Conservation (phyloP, 148 eudicot genomes). For the Linanthus parryae region DNA sequence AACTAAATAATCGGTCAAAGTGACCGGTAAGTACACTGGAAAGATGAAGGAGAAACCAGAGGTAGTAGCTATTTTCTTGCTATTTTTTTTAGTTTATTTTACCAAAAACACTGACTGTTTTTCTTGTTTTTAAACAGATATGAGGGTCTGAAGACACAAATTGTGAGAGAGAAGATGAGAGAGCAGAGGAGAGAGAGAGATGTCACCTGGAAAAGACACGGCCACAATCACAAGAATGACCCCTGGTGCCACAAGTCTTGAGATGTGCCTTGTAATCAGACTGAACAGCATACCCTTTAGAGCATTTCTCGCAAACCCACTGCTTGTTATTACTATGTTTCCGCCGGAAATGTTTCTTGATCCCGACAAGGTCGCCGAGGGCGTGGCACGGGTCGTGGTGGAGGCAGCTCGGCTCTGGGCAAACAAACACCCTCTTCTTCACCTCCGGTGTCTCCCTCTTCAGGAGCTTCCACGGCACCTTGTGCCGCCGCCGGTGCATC, state of each 20-base stretch:
- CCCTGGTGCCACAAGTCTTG: conserved; percentile 88
- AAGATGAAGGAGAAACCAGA: too few species aligned
- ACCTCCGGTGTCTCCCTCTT: conserved; percentile 66
- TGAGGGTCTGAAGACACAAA: neutral
- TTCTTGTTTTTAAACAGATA: too few species aligned
- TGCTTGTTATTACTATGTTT: conserved; percentile 85
- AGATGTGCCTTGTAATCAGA: conserved; percentile 93
- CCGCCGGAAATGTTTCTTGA: conserved; percentile 83
- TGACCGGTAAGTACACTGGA: too few species aligned
- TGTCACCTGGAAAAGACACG: conserved; percentile 95
- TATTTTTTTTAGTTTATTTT: too few species aligned
- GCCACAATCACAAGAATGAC: conserved; percentile 94
- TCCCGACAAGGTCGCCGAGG: conserved; percentile 83
- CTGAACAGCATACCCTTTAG: conserved; percentile 88
- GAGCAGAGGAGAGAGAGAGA: neutral
- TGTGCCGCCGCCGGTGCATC: conserved; percentile 89
- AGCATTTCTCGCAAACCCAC: conserved; percentile 86
- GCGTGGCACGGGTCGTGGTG: conserved; percentile 94
- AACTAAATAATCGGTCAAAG: too few species aligned
- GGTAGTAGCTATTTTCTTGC: too few species aligned
- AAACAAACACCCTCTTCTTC: conserved; percentile 68
- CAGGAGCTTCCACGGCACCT: conserved; percentile 88
- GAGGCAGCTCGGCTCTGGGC: conserved; percentile 84
- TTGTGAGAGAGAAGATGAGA: neutral
- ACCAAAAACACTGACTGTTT: too few species aligned